Conservation (phyloP, 768 basidiomycete species). For the Suillus subluteus region DNA sequence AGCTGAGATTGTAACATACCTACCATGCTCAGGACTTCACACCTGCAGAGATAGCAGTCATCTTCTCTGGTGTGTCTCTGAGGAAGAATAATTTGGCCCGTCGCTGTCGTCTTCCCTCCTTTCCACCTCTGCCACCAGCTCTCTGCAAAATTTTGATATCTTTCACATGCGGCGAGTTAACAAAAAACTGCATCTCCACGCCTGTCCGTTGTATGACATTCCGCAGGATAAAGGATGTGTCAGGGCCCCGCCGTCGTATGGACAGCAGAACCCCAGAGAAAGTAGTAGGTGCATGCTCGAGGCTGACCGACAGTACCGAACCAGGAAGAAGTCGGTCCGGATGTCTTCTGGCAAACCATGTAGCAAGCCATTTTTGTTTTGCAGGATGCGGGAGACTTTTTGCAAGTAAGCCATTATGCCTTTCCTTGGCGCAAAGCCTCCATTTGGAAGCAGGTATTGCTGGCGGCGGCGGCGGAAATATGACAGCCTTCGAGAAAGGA, state of each 20-base stretch:
- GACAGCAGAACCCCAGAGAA: conserved; percentile 92
- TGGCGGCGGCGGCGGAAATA: conserved; percentile 52
- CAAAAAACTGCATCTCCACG: conserved; percentile 91
- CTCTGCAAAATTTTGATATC: conserved; percentile 78
- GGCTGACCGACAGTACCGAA: conserved; percentile 81
- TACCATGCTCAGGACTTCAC: conserved; percentile 24
- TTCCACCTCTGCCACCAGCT: conserved; percentile 44
- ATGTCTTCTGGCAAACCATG: conserved; percentile 73
- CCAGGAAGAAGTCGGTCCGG: conserved; percentile 75
- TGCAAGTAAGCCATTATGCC: conserved; percentile 79
- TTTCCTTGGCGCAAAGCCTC: conserved; percentile 59
- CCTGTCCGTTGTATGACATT: conserved; percentile 92
- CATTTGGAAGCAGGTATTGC: conserved; percentile 40
- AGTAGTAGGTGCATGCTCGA: conserved; percentile 73
- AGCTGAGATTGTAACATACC: neutral
- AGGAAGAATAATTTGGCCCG: conserved; percentile 86
- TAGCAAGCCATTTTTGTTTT: conserved; percentile 68
- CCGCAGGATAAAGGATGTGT: conserved; percentile 86
- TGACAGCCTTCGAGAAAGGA: conserved; percentile 74
- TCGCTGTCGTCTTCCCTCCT: conserved; percentile 61
- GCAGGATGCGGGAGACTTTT: conserved; percentile 64
- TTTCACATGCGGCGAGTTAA: conserved; percentile 85
- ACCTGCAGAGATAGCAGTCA: conserved; percentile 69
- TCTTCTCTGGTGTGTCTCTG: conserved; percentile 82
- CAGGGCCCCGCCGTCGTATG: conserved; percentile 79